A percentile compares a stretch with the other conserved stretches of the same genome.
Evolutionary conservation across 306 rosid genomes (phyloP).

Genomic region (Cercis canadensis): DNA sequence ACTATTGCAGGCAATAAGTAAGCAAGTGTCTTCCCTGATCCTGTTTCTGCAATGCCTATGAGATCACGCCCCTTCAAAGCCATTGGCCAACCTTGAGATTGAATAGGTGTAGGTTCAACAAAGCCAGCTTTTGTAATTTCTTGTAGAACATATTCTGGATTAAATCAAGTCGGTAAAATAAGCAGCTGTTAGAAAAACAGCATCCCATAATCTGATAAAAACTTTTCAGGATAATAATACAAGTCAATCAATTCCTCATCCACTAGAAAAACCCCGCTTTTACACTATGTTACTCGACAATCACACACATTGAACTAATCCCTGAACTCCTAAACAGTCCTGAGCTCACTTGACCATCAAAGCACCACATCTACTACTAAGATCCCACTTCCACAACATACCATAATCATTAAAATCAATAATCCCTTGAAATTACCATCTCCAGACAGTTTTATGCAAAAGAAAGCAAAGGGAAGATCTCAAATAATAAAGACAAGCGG

Average conservation of each 20-base stretch:
- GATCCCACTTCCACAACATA: conserved; percentile 2
- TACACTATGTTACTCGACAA: neutral
- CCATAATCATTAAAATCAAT: neutral
- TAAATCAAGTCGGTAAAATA: conserved; percentile 30
- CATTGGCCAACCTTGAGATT: conserved; percentile 99
- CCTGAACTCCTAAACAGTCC: neutral
- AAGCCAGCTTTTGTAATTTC: conserved; percentile 90
- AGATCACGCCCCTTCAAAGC: conserved; percentile 97
- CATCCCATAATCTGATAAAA: conserved; percentile 4
- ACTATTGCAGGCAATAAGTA: conserved; percentile 96
- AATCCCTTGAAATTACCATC: neutral
- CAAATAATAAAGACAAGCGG: conserved; percentile 12
- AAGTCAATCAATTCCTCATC: neutral
- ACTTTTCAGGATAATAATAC: conserved; percentile 6
- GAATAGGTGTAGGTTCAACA: conserved; percentile 95
- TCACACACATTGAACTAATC: neutral
- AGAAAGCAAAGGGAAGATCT: conserved; percentile 15
- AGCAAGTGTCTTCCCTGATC: conserved; percentile 98
- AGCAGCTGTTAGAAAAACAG: conserved; percentile 10
- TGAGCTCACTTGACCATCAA: neutral
- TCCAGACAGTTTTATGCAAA: neutral
- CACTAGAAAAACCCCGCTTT: neutral
- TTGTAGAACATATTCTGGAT: conserved; percentile 83
- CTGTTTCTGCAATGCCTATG: conserved; percentile 98
- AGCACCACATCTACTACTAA: neutral